Evolutionary conservation across 2,329 filamentous ascomycete genomes (phyloP), one percentile per base, ranked within the genome.

Genomic region (Colletotrichum eleusines): DNA sequence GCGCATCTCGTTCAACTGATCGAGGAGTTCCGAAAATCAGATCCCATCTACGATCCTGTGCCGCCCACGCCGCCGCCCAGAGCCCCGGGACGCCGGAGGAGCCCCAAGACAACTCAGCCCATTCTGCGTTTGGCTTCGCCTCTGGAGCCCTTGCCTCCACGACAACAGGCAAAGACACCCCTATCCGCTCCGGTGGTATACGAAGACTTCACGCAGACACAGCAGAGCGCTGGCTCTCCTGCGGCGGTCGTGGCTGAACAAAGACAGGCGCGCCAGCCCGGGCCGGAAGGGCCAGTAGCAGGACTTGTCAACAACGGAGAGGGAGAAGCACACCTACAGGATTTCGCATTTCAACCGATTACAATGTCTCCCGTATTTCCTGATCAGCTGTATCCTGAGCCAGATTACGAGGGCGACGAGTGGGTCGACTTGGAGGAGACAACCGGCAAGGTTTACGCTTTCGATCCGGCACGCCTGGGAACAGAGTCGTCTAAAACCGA

Each of bases 361-460:
- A 58, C 69, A 23, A 69, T 71, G 69, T 53, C 69, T 18, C 64
- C 65, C 18, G 40, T 58, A 5, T 71, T 71, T 76, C 75, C 48
- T 74, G 78, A 44, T 64, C 69, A 28, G 72, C 73, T 18, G 53
- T 72, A 38, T 73, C 66, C 54, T 60, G 72, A 20, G 60, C 61
- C 35, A 66, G 69, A 31, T 60, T 72, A 9, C 46, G 62, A 53
- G 72, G 66, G 69, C n/a, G 76, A 78, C 31, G 77, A 79, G 18
- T 73, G 74, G 62, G 77, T 79, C 28, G 72, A 75, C 12, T 75
- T 78, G 44, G 78, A 79, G 33, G 71, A 72, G 14, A 63, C 68
- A 18, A 55, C 64, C 11, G 69, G 62, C 28, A 77, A 76, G 46
- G 78, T 80, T 20, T 72, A 71, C 20, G 77, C 78, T 38, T 68